phyloP scores from a whole-genome alignment of 805 yeast species.

The Isabelozyma gotoi region DNA sequence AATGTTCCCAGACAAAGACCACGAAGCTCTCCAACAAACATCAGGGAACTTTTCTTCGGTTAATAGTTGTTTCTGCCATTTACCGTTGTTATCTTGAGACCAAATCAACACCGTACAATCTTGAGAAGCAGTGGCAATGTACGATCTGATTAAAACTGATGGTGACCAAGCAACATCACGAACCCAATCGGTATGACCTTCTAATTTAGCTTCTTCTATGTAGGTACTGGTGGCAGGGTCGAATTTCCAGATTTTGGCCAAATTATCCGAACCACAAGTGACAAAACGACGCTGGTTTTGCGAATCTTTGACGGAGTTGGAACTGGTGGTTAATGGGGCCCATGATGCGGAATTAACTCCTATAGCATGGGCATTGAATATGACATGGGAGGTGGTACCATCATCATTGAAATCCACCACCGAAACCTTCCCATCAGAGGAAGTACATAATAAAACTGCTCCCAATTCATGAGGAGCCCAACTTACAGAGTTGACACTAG shows the following conservation, averaged over 20 bases:
- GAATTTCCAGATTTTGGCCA: slow-evolving; percentile 86
- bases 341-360: slow-evolving; percentile 95
- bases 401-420: slow-evolving; percentile 90
- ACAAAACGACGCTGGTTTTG: slow-evolving; percentile 70
- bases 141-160: slow-evolving; percentile 77
- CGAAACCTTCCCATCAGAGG: slow-evolving; percentile 90
- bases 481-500: slow-evolving; percentile 87
- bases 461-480: slow-evolving; percentile 99
- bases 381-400: slow-evolving; percentile 67
- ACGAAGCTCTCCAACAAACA: slow-evolving; percentile 96
- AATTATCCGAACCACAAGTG: slow-evolving; percentile 93
- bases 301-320: slow-evolving; percentile 20
- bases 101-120: slow-evolving; percentile 93
- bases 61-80: slow-evolving; percentile 81
- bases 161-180: slow-evolving; percentile 99
- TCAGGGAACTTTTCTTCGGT: slow-evolving; percentile 87
- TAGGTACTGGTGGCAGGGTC: slow-evolving; percentile 57
- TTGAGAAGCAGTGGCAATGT: slow-evolving; percentile 95
- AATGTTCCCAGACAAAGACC: slow-evolving; percentile 95
- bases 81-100: slow-evolving; percentile 72
- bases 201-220: slow-evolving; percentile 70
- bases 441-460: slow-evolving; percentile 83
- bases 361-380: slow-evolving; percentile 81
- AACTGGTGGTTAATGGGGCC: slow-evolving; percentile 65
- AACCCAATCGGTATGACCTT: slow-evolving; percentile 97